phyloP scores from a whole-genome alignment of 768 basidiomycete species.

The button mushroom (Agaricus bisporus) region DNA sequence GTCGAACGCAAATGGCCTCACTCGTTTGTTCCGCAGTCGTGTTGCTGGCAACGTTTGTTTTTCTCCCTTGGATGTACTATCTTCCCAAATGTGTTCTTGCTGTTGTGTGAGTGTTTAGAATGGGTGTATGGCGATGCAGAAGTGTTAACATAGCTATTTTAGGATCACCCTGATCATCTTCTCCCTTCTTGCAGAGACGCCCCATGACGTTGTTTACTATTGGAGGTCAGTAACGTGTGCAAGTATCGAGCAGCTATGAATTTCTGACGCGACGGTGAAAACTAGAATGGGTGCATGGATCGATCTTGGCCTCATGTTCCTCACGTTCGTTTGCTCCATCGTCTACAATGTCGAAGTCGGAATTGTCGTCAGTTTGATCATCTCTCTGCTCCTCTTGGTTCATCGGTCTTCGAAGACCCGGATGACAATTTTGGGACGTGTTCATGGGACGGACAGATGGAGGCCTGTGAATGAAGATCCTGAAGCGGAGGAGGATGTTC shows the following conservation, averaged over 20 bases:
- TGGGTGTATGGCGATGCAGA: background rate
- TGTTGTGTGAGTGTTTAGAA: slow-evolving; percentile 56
- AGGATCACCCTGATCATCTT: slow-evolving; percentile 86
- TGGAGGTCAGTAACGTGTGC: slow-evolving; percentile 51
- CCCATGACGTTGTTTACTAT: slow-evolving; percentile 82
- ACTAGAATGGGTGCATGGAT: slow-evolving; percentile 86
- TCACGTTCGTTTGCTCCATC: slow-evolving; percentile 85
- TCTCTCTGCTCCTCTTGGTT: slow-evolving; percentile 86
- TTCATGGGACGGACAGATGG: slow-evolving; percentile 88
- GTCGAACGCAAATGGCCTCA: slow-evolving; percentile 84
- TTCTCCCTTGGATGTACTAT: slow-evolving; percentile 79
- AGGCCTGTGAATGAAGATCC: slow-evolving; percentile 85
- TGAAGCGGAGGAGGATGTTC: slow-evolving; percentile 72
- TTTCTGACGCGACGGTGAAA: background rate
- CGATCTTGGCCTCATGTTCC: slow-evolving; percentile 78
- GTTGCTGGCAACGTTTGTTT: slow-evolving; percentile 82
- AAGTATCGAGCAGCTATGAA: background rate
- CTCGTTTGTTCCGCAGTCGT: slow-evolving; percentile 70
- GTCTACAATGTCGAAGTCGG: slow-evolving; percentile 92
- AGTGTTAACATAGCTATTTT: background rate
- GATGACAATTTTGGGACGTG: slow-evolving; percentile 87
- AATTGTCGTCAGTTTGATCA: slow-evolving; percentile 80
- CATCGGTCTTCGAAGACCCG: slow-evolving; percentile 83
- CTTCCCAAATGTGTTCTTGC: slow-evolving; percentile 88
- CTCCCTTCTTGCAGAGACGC: slow-evolving; percentile 76